Evolutionary conservation across 441 rosid species (phyloP).

Genomic region (Eruca vesicaria): DNA sequence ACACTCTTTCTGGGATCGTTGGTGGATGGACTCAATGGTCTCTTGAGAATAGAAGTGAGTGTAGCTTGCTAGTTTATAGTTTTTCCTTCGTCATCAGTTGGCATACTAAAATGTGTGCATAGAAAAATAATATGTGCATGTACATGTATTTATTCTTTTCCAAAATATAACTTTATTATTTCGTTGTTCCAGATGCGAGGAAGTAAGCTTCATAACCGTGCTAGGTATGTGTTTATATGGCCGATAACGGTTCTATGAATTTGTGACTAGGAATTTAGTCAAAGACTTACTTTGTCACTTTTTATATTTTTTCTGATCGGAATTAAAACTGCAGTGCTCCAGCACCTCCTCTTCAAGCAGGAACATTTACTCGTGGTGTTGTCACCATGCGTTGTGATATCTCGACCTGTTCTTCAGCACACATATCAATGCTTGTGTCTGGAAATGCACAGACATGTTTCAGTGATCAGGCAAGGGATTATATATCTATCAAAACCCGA

Average conservation of each 20-base stretch:
- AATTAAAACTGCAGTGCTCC: slow-evolving; percentile 74
- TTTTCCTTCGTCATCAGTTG: slow-evolving; percentile 3
- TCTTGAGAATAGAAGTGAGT: slow-evolving; percentile 92
- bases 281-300: background rate
- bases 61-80: slow-evolving; percentile 29
- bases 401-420: slow-evolving; percentile 87
- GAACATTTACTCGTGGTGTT: slow-evolving; percentile 95
- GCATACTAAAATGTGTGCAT: background rate
- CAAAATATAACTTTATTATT: background rate
- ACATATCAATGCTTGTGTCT: slow-evolving; percentile 89
- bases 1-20: slow-evolving; percentile 61
- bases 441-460: slow-evolving; percentile 99
- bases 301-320: background rate
- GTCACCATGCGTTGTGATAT: slow-evolving; percentile 98
- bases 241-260: background rate
- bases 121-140: background rate
- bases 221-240: slow-evolving; percentile 61
- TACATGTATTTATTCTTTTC: background rate
- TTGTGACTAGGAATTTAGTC: background rate
- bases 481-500: background rate
- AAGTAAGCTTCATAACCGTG: slow-evolving; percentile 88
- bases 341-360: slow-evolving; percentile 99
- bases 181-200: slow-evolving; percentile 75
- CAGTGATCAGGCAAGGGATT: slow-evolving; percentile 83
- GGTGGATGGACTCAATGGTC: slow-evolving; percentile 94